A percentile compares a stretch with the other conserved stretches of the same genome.
phyloP scores from a whole-genome alignment of 2,329 filamentous ascomycete genomes.

The Paramyrothecium roridum region DNA sequence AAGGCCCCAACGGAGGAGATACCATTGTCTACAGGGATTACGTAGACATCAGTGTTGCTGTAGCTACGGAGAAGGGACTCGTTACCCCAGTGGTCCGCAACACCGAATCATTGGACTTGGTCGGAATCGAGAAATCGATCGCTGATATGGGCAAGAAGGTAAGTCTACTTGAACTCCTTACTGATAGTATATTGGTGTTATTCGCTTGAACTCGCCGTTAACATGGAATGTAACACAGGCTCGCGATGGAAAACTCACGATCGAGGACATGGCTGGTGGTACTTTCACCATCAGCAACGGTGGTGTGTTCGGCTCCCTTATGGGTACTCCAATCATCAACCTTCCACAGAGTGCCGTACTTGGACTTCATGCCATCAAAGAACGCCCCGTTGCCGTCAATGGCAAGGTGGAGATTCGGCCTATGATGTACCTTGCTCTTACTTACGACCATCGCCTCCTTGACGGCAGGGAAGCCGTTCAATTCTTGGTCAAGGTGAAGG shows the following conservation, averaged over 20 bases:
- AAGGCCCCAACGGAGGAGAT: constrained; percentile 90
- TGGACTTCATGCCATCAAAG: constrained; percentile 94
- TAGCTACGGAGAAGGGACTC: constrained; percentile 94
- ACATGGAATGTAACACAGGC: constrained; percentile 51
- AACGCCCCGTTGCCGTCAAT: constrained; percentile 83
- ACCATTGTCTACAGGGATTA: constrained; percentile 98
- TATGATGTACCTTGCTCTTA: constrained; percentile 99
- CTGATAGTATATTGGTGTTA: no score
- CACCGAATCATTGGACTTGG: constrained; percentile 80
- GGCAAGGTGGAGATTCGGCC: constrained; percentile 93
- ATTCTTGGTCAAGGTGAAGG: constrained; percentile 95
- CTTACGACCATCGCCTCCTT: constrained; percentile 93
- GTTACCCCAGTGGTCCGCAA: constrained; percentile 97
- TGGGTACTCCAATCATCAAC: constrained; percentile 99
- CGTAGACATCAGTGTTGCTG: constrained; percentile 94
- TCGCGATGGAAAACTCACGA: constrained; percentile 92
- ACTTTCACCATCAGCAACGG: constrained; percentile 98
- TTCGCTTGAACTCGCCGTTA: not conserved
- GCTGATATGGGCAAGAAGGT: constrained; percentile 96
- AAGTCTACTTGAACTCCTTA: constrained; percentile 15
- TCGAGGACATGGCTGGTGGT: constrained; percentile 98
- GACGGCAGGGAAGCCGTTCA: constrained; percentile 95
- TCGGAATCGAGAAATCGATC: constrained; percentile 87
- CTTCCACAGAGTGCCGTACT: constrained; percentile 89
- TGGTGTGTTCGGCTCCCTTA: constrained; percentile 93